Conservation (phyloP, 352 stramenopile genomes). For the Globisporangium canariense region DNA sequence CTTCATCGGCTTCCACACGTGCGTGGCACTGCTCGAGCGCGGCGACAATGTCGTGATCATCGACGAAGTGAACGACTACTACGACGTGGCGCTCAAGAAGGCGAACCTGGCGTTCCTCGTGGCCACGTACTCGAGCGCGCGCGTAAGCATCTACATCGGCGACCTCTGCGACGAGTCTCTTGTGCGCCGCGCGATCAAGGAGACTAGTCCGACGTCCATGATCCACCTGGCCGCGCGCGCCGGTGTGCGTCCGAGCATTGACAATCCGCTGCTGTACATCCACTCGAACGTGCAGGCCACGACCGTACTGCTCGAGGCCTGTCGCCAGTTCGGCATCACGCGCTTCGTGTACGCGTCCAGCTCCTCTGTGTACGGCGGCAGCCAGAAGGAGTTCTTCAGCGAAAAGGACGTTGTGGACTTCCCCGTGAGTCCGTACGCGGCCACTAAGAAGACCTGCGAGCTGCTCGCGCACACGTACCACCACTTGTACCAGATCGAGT, state of each 20-base stretch:
- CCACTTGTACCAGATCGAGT: slow-evolving; percentile 94
- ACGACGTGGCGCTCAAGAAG: slow-evolving; percentile 96
- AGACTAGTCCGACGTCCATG: slow-evolving; percentile 80
- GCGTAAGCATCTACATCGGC: slow-evolving; percentile 81
- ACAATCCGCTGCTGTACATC: slow-evolving; percentile 98
- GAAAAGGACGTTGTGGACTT: slow-evolving; percentile 90
- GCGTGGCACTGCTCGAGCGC: slow-evolving; percentile 83
- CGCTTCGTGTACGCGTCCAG: slow-evolving; percentile 97
- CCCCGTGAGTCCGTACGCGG: slow-evolving; percentile 96
- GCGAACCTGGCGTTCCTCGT: slow-evolving; percentile 90
- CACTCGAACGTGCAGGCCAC: slow-evolving; percentile 96
- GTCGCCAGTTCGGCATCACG: slow-evolving; percentile 80
- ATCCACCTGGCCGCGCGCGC: slow-evolving; percentile 96
- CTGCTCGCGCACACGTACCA: slow-evolving; percentile 97
- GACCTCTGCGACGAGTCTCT: slow-evolving; percentile 94
- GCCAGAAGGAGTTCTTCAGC: slow-evolving; percentile 89
- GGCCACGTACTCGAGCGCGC: slow-evolving; percentile 40
- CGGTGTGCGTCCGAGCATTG: slow-evolving; percentile 96
- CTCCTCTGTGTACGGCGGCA: slow-evolving; percentile 95
- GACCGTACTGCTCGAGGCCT: slow-evolving; percentile 92
- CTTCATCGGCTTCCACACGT: slow-evolving; percentile 97
- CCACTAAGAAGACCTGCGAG: slow-evolving; percentile 97
- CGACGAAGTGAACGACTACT: slow-evolving; percentile 99
- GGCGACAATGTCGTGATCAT: slow-evolving; percentile 94
- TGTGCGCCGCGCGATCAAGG: slow-evolving; percentile 87